Percentiles rank a stretch among this genome's conserved stretches.
Conservation (phyloP, 2,329 filamentous ascomycete species). For the Nigrospora oryzae region DNA sequence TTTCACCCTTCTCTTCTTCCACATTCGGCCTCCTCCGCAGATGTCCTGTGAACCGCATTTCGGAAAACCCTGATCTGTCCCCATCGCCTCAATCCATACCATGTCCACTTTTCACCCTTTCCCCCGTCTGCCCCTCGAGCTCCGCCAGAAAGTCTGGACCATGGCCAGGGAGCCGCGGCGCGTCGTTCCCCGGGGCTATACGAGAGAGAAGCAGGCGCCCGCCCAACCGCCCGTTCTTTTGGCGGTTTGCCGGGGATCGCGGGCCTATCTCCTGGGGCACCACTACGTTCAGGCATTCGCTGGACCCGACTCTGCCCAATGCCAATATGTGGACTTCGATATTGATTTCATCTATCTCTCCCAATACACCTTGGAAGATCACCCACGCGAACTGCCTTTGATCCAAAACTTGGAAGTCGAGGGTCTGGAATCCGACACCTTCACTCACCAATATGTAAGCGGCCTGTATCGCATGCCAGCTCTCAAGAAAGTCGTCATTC, state of each 20-base stretch:
- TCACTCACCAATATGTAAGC: not conserved
- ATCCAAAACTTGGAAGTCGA: not conserved
- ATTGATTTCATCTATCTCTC: not conserved
- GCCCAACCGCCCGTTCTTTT: not conserved
- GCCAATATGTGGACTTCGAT: not conserved
- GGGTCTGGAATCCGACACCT: not conserved
- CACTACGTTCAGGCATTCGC: not conserved
- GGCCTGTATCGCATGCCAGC: not conserved
- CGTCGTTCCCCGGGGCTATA: not conserved
- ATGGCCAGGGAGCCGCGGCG: not conserved
- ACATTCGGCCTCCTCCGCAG: too few species aligned
- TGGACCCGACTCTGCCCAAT: not conserved
- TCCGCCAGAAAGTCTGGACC: not conserved
- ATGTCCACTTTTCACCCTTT: not conserved
- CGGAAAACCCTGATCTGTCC: too few species aligned
- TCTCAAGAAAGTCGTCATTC: not conserved
- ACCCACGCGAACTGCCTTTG: not conserved
- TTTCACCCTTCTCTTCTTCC: too few species aligned
- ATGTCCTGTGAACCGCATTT: too few species aligned
- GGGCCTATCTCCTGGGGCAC: not conserved
- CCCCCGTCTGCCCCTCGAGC: not conserved
- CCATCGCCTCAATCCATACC: too few species aligned
- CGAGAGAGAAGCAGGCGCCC: not conserved
- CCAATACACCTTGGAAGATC: not conserved
- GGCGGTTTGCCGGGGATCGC: not conserved